Evolutionary conservation across 768 basidiomycete genomes (phyloP).

Genomic region (Cytidiella melzeri): DNA sequence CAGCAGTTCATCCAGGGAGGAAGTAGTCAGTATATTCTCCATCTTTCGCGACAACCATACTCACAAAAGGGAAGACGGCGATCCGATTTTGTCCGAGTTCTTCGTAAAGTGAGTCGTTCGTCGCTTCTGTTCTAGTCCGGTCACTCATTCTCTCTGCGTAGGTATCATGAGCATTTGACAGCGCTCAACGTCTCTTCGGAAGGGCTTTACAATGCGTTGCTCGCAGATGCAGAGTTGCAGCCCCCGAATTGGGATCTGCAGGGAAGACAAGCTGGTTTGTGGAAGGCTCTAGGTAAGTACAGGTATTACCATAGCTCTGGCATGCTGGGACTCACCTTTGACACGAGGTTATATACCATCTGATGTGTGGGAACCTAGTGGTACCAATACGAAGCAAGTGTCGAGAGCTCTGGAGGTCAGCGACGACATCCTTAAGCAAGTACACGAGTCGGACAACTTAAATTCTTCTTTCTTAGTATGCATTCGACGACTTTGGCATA

Average conservation of each 20-base stretch:
- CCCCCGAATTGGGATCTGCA: conserved; percentile 59
- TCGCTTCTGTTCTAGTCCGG: not conserved
- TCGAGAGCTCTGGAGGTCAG: conserved; percentile 60
- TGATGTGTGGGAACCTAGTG: conserved; percentile 33
- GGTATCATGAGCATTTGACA: conserved; percentile 45
- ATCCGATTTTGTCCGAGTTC: conserved; percentile 60
- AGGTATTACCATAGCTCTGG: not conserved
- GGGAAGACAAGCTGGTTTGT: conserved; percentile 50
- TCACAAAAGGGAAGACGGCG: conserved; percentile 39
- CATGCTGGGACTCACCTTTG: not conserved
- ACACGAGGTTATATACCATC: conserved; percentile 26
- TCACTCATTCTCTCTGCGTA: conserved; percentile 15
- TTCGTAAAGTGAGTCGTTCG: conserved; percentile 47
- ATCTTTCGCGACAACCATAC: not conserved
- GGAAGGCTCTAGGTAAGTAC: conserved; percentile 46
- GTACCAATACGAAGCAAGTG: conserved; percentile 56
- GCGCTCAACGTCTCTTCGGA: conserved; percentile 41
- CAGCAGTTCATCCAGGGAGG: conserved; percentile 54
- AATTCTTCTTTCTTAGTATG: no score
- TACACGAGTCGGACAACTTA: no score
- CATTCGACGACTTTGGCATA: conserved; percentile 59
- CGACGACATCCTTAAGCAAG: no score
- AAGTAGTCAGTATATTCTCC: conserved; percentile 39
- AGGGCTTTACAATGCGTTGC: conserved; percentile 49
- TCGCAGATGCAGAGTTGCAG: conserved; percentile 53